Evolutionary conservation across 2,329 filamentous ascomycete genomes (phyloP), one percentile per base, ranked within the genome.

Genomic region (Onygena corvina): DNA sequence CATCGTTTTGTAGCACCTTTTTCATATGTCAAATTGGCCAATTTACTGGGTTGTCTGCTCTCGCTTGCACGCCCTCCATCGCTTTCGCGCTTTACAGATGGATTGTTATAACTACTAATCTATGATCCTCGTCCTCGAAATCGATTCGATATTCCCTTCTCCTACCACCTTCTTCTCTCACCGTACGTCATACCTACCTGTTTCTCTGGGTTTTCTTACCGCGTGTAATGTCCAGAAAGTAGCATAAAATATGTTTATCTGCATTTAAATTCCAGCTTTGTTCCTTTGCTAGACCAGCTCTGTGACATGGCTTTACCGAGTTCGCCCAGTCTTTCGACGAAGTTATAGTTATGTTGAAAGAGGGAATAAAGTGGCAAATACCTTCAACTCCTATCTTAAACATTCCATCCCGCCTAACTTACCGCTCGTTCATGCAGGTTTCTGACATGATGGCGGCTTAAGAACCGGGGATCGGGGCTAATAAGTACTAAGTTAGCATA

Each of bases 91-190:
- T 38, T 40, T 40, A 6, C 5, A 14, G 38, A n/a, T 27, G 38
- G 38, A 42, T 25, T 42, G 21, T 14, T 42, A 42, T 42, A 42
- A 42, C 38, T 42, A 42, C 38, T 42, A 42, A 42, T 42, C 38
- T 42, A 25, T 42, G 21, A n/a, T 21, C 20, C 21, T 27, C 21
- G 21, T 27, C 21, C 38, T 21, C 11, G 7, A 23, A 20, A 25
- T 42, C 8, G 21, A 14, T 42, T 25, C 21, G 23, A 42, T 25
- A 27, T 29, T 23, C 27, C 38, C 7, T 25, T 16, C 33, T 11
- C n/a, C 33, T 16, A 35, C 8, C 16, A 14, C n/a, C n/a, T n/a
- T 42, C 38, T 42, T 42, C 38, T 18, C 21, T 14, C 38, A n/a
- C 38, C 6, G n/a, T n/a, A n/a, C 23, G 9, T 21, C 16, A 21